Evolutionary conservation across 257 asterid species (phyloP).

Genomic region (Solanum etuberosum): DNA sequence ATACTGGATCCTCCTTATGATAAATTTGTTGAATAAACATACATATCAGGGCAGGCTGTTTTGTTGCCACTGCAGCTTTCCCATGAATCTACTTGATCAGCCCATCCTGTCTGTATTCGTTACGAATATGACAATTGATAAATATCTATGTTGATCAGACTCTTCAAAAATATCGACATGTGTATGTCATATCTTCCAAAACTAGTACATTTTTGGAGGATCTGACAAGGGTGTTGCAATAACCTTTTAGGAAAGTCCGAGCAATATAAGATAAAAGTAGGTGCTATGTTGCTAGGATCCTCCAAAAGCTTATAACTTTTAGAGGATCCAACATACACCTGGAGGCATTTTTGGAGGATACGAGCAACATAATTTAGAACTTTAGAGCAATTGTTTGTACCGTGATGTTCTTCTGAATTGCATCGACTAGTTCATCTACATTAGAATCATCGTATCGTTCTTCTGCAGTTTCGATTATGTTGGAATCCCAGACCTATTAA

Average conservation of each 20-base stretch:
- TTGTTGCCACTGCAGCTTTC: conserved; percentile 42
- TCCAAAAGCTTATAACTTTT: neutral
- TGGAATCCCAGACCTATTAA: conserved; percentile 64
- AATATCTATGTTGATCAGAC: neutral
- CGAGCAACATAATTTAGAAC: neutral
- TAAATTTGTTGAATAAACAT: conserved; percentile 9
- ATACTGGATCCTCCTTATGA: neutral
- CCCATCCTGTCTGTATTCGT: conserved; percentile 50
- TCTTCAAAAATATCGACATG: neutral
- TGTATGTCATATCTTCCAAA: neutral
- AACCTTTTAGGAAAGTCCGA: neutral
- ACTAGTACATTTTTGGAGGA: neutral
- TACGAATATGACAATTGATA: neutral
- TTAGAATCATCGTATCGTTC: conserved; percentile 40
- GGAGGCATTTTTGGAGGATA: neutral
- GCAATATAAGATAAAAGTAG: neutral
- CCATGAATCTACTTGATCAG: conserved; percentile 60
- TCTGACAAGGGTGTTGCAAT: neutral
- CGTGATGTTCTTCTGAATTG: conserved; percentile 59
- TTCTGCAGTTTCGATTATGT: conserved; percentile 66
- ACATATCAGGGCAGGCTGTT: conserved; percentile 62
- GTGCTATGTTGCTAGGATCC: neutral
- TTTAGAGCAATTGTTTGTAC: conserved; percentile 14
- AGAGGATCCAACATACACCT: neutral
- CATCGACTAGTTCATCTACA: conserved; percentile 29